Conservation (phyloP, 176 grass and related monocot species). For the Chrysopogon serrulatus region DNA sequence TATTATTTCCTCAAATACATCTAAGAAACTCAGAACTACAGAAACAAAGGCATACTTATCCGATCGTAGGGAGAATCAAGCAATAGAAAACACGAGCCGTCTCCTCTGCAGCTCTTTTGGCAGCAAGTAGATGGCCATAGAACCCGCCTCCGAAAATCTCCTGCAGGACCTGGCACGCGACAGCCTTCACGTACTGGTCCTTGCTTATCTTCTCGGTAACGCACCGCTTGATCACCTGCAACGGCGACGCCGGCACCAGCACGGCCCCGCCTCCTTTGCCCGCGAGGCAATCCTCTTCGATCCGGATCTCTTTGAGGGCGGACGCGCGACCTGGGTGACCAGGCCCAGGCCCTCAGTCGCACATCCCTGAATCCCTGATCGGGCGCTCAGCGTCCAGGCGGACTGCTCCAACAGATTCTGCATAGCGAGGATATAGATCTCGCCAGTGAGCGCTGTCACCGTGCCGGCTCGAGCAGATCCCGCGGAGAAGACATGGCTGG, state of each 20-base stretch:
- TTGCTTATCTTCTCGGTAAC: conserved; percentile 78
- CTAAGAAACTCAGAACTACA: too few species aligned
- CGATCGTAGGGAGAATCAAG: too few species aligned
- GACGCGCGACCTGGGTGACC: conserved; percentile 58
- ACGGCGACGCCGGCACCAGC: conserved; percentile 75
- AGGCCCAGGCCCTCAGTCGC: conserved; percentile 53
- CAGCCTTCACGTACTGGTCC: conserved; percentile 68
- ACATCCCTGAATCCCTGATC: conserved; percentile 80
- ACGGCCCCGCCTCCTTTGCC: conserved; percentile 35
- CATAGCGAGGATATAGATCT: too few species aligned
- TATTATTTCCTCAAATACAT: too few species aligned
- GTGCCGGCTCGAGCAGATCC: too few species aligned
- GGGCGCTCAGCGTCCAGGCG: conserved; percentile 53
- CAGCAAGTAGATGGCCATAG: conserved; percentile 78
- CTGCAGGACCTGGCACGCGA: conserved; percentile 71
- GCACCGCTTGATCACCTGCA: conserved; percentile 70
- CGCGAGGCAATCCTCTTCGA: conserved; percentile 59
- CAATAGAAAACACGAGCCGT: conserved; percentile 55
- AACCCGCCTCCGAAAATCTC: conserved; percentile 89
- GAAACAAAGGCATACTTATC: too few species aligned
- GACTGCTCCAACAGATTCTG: too few species aligned
- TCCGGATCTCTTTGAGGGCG: conserved; percentile 53
- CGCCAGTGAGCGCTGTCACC: too few species aligned
- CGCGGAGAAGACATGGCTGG: too few species aligned
- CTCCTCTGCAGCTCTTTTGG: conserved; percentile 76